Evolutionary conservation across 1,284 basidiomycete genomes (phyloP).

Genomic region (Phylloporus sp.): DNA sequence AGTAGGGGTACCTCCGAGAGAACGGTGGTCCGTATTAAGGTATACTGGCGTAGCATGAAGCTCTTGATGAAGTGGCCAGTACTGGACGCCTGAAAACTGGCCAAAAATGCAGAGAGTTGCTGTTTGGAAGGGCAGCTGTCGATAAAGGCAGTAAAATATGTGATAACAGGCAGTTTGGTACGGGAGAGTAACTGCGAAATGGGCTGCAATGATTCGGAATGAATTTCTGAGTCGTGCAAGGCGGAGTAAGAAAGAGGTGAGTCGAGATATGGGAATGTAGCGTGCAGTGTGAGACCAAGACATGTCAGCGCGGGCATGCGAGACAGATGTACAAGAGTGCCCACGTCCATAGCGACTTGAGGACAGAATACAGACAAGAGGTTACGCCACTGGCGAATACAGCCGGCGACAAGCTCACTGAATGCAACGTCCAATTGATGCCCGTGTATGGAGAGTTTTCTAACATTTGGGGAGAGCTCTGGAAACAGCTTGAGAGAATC

Average conservation of each 20-base stretch:
- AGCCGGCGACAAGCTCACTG: too few relatives aligned
- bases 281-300: not conserved
- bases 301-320: not conserved
- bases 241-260: not conserved
- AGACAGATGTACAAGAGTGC: not conserved
- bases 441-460: not conserved
- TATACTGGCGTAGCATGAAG: not conserved
- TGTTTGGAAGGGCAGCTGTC: not conserved
- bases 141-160: not conserved
- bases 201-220: not conserved
- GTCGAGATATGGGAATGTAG: not conserved
- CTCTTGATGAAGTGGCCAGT: not conserved
- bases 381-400: not conserved
- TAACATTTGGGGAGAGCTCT: not conserved
- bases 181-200: not conserved
- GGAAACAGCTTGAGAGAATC: not conserved
- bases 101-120: not conserved
- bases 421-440: too few relatives aligned
- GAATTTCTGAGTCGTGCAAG: not conserved
- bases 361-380: not conserved
- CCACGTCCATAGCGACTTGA: not conserved
- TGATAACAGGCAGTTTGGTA: not conserved
- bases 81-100: not conserved
- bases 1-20: not conserved
- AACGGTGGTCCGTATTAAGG: not conserved